Evolutionary conservation across 805 yeast genomes (phyloP).

Genomic region (Yarrowia sp.): DNA sequence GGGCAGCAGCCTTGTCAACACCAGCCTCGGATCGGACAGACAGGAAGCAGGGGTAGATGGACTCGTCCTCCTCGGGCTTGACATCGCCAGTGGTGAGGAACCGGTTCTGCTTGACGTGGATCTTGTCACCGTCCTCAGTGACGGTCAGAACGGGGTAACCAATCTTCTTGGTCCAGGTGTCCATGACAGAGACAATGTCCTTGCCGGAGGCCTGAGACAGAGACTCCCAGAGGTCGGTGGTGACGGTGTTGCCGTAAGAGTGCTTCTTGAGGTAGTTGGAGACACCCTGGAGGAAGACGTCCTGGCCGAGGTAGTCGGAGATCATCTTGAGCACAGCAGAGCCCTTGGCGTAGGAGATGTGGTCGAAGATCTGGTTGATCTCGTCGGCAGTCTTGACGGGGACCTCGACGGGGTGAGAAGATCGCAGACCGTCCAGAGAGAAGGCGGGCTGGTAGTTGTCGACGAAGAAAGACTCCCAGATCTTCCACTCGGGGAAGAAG

Average conservation of each 20-base stretch:
- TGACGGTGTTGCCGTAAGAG: conserved; percentile 67
- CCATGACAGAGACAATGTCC: conserved; percentile 60
- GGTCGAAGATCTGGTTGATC: conserved; percentile 78
- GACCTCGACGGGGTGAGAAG: conserved; percentile 80
- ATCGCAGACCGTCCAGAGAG: conserved; percentile 64
- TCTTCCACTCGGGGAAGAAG: conserved; percentile 79
- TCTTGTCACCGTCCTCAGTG: conserved; percentile 39
- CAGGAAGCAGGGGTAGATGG: conserved; percentile 55
- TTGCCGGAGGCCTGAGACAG: conserved; percentile 60
- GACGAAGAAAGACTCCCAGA: conserved; percentile 72
- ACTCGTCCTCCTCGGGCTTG: conserved; percentile 53
- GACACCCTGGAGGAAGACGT: conserved; percentile 68
- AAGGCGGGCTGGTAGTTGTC: conserved; percentile 75
- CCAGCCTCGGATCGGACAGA: conserved; percentile 55
- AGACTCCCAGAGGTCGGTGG: conserved; percentile 70
- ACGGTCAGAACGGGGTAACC: conserved; percentile 73
- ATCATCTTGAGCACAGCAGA: conserved; percentile 77
- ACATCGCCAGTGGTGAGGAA: conserved; percentile 65
- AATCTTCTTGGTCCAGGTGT: conserved; percentile 66
- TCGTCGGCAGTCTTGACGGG: conserved; percentile 76
- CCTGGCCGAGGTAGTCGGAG: conserved; percentile 66
- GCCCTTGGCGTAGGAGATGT: conserved; percentile 78
- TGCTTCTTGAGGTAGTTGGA: conserved; percentile 62
- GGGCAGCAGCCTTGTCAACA: conserved; percentile 56
- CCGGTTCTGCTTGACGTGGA: conserved; percentile 55